phyloP scores from a whole-genome alignment of 2,329 filamentous ascomycete species.

The Bipolaris bicolor region DNA sequence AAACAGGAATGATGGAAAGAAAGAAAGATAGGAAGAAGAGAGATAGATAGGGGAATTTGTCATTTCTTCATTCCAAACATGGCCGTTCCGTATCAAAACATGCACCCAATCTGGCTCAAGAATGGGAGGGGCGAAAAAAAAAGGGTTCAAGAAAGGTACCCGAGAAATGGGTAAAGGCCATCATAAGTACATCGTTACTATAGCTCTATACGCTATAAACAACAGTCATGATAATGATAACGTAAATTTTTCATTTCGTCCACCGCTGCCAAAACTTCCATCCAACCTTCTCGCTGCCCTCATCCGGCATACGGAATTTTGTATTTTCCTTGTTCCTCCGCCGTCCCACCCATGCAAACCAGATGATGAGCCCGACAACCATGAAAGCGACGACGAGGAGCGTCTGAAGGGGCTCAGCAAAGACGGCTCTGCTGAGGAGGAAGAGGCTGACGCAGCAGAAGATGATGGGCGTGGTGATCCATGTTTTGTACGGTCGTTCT shows the following conservation, averaged over 20 bases:
- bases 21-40: no score
- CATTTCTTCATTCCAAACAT: constrained; percentile 5
- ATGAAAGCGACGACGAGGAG: constrained; percentile 86
- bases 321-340: constrained; percentile 34
- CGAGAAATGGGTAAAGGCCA: no score
- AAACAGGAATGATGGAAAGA: background rate
- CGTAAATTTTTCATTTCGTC: constrained; percentile 25
- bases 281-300: constrained; percentile 38
- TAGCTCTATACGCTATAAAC: no score
- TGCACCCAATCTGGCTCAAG: no score
- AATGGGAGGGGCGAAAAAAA: background rate
- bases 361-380: constrained; percentile 81
- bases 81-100: background rate
- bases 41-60: background rate
- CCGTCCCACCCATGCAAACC: constrained; percentile 81
- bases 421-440: constrained; percentile 83
- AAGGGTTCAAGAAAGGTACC: no score
- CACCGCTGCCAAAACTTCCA: constrained; percentile 57
- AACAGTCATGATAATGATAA: no score
- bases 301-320: constrained; percentile 32
- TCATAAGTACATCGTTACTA: no score
- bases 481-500: constrained; percentile 90
- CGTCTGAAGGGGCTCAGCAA: constrained; percentile 90
- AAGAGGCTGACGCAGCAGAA: constrained; percentile 98
- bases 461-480: constrained; percentile 96